Evolutionary conservation across 345 rosid species (phyloP).

Genomic region (Excoecaria agallocha): DNA sequence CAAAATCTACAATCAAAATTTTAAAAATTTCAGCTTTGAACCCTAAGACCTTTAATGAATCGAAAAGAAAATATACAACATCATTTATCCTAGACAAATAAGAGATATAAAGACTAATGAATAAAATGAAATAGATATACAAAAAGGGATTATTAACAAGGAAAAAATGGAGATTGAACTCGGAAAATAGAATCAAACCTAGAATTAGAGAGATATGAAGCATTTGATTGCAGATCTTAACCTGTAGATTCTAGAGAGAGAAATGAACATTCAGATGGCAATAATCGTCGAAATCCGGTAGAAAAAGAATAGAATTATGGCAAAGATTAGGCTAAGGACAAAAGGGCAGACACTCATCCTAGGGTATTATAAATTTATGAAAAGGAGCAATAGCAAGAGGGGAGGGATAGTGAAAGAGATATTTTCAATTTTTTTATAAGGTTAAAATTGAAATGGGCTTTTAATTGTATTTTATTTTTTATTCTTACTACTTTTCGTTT

Average conservation of each 20-base stretch:
- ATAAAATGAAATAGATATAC: neutral
- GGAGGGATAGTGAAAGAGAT: too few species aligned
- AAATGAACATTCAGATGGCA: neutral
- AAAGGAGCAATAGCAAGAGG: too few species aligned
- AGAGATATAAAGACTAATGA: neutral
- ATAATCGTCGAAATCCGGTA: neutral
- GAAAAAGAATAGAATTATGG: too few species aligned
- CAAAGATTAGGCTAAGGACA: too few species aligned
- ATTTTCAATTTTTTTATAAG: too few species aligned
- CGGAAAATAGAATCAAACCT: neutral
- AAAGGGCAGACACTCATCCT: too few species aligned
- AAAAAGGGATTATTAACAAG: neutral
- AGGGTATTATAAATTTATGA: too few species aligned
- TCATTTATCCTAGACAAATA: neutral
- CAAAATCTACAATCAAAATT: constrained; percentile 13
- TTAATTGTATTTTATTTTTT: too few species aligned
- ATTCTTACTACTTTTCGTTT: too few species aligned
- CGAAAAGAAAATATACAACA: neutral
- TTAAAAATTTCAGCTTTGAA: constrained; percentile 4
- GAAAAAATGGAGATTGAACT: too few species aligned
- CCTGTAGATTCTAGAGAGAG: constrained; percentile 24
- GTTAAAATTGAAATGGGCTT: too few species aligned
- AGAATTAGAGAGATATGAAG: constrained; percentile 1
- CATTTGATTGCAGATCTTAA: constrained; percentile 8
- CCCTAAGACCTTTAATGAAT: neutral